Evolutionary conservation across 176 grass and related monocot genomes (phyloP), one percentile per base, ranked within the genome.

Genomic region (Ampelocalamus luodianensis): DNA sequence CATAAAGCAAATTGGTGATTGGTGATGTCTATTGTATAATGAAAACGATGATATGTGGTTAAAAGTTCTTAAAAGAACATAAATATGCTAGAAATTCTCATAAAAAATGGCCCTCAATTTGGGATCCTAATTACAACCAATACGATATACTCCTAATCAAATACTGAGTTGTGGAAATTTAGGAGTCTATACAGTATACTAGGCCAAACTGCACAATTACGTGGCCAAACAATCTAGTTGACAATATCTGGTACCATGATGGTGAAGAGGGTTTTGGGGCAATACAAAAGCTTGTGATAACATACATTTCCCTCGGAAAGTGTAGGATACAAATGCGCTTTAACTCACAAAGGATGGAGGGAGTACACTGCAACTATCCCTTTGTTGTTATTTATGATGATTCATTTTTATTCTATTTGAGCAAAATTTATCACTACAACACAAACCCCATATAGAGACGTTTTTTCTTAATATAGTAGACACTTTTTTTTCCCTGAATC

Each of bases 241-340:
- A 26, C 18, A 61, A 71, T 71, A 70, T 48, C 38, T n/a, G 53
- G 59, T 85, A 68, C 12, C 20, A 59, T 68, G 37, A 20, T 59
- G 26, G 51, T 65, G 68, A n/a, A 88, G 6, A 36, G 58, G 37
- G 61, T n/a, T 53, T 54, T 64, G 4, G 39, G 6, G 20, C 27
- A 80, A 61, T 40, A 82, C 22, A 9, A 50, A 72, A 27, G 59
- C 32, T 49, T 72, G 58, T 22, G 15, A 50, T 14, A 80, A 78
- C 65, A 36, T 39, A 11, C 1, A 36, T 56, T 81, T 10, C 49
- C 17, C n/a, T 58, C 49, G 10, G 50, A 39, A 54, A 39, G 34
- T 43, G 42, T 29, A 82, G 5, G 49, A 58, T 71, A 42, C 22
- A 71, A 17, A 65, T 29, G n/a, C 10, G 13, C 29, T 26, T 48